These are phyloP conservation scores for Oryza brachyantha DNA, from an alignment of 176 grass and related monocot genomes.

Conservation along the genomic window DNA sequence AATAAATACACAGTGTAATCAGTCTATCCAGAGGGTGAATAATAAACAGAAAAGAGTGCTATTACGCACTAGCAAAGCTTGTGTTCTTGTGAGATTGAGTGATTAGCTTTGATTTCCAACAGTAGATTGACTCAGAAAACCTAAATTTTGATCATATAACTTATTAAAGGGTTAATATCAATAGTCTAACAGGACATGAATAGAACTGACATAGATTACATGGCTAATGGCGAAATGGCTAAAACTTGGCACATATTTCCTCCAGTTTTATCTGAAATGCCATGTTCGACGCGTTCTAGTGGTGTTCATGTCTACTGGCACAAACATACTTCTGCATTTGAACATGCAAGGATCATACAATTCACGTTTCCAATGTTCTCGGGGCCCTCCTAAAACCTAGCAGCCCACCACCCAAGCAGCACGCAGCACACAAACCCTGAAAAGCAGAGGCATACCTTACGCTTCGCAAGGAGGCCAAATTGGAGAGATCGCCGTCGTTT, in stretches of 20 bases:
- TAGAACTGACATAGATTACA: background rate
- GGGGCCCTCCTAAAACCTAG: background rate
- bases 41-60: no score
- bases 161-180: background rate
- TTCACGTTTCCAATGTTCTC: background rate
- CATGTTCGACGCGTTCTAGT: background rate
- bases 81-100: no score
- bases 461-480: conserved; percentile 8
- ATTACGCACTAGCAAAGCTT: no score
- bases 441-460: conserved; percentile 40
- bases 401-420: conserved; percentile 22
- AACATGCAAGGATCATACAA: background rate
- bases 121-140: background rate
- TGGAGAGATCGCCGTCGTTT: conserved; percentile 31
- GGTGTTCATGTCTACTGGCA: background rate
- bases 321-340: background rate
- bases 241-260: background rate
- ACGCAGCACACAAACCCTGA: conserved; percentile 23
- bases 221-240: background rate
- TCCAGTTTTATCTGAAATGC: background rate
- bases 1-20: no score
- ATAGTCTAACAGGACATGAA: background rate
- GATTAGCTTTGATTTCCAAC: no score
- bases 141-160: background rate
- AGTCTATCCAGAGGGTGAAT: no score